Evolutionary conservation across 768 basidiomycete species (phyloP), one percentile per base, ranked within the genome.

Genomic region (Termitomyces sp.): DNA sequence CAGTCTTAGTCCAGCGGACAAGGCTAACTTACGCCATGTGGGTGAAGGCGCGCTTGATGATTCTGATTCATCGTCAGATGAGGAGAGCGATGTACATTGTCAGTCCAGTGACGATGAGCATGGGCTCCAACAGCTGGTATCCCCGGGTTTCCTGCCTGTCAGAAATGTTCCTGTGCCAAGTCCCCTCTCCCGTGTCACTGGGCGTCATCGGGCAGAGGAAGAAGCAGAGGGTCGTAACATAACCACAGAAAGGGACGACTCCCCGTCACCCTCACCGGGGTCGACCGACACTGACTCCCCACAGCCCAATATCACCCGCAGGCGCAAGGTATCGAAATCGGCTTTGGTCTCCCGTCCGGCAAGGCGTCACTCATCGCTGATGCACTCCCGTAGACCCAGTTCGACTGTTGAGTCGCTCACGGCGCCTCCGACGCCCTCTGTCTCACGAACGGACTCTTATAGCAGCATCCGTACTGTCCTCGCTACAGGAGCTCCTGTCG

Each of bases 21-120:
- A 55, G 44, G 69, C 65, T 10, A 88, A 82, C 59, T 72, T 83
- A 35, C 75, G 82, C 1, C 85, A 90, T 64, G 82, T 87, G 12
- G 90, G 90, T 4, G 91, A 91, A 66, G 89, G 90, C 30, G 88
- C 86, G 1, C 71, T 93, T 4, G 87, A 88, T 59, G 89, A 91
- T 66, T 91, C 88, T 0, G 89, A 91, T 72, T 89, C 88, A 1
- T 81, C 80, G 1, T 79, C 70, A 58, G 71, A 69, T 7, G 78
- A 71, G 32, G 62, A 4, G 66, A 65, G n/a, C 71, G 41, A 67
- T 68, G 38, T 67, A 63, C 48, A 68, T 66, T 13, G 63, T 5
- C 67, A 66, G 50, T 75, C 68, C 8, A 75, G 75, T 64, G 76
- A 74, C 49, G 72, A 77, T 55, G 74, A 80, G 60, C 41, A 53